Conservation (phyloP, 345 rosid genomes). For the Citrus glauca region DNA sequence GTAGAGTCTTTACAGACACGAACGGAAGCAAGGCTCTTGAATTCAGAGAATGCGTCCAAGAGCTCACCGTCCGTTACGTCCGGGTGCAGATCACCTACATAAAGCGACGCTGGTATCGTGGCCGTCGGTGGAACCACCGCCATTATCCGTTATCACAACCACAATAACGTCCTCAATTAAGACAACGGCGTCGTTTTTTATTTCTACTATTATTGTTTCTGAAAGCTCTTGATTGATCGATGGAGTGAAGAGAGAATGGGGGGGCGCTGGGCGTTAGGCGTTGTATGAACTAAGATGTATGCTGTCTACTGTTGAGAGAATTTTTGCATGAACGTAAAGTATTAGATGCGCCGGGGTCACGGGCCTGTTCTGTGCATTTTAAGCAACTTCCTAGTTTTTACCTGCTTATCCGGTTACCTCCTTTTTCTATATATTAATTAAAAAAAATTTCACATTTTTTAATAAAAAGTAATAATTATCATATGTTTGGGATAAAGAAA, state of each 20-base stretch:
- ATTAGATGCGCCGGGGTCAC: slow-evolving; percentile 6
- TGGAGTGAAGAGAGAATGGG: not conserved
- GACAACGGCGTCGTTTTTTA: not conserved
- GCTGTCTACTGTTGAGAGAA: slow-evolving; percentile 8
- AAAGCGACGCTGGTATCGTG: slow-evolving; percentile 44
- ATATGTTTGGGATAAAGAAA: too few species aligned
- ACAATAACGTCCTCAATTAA: not conserved
- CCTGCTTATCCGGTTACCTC: not conserved
- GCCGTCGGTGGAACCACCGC: slow-evolving; percentile 41
- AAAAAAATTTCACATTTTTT: not conserved
- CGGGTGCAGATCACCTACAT: slow-evolving; percentile 74
- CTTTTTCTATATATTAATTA: not conserved
- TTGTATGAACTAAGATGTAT: not conserved
- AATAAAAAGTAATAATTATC: too few species aligned
- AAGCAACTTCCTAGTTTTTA: not conserved
- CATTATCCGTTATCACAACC: slow-evolving; percentile 21
- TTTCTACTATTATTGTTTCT: not conserved
- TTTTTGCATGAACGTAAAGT: slow-evolving; percentile 46
- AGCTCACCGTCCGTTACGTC: slow-evolving; percentile 52
- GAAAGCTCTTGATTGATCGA: too few species aligned
- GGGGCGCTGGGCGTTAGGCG: not conserved
- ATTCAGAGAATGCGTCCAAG: slow-evolving; percentile 50
- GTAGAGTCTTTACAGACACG: slow-evolving; percentile 61
- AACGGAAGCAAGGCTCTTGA: slow-evolving; percentile 61
- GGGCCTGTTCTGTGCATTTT: slow-evolving; percentile 8